Conservation (phyloP, 1,284 basidiomycete genomes). For the Vanrija humicola region DNA sequence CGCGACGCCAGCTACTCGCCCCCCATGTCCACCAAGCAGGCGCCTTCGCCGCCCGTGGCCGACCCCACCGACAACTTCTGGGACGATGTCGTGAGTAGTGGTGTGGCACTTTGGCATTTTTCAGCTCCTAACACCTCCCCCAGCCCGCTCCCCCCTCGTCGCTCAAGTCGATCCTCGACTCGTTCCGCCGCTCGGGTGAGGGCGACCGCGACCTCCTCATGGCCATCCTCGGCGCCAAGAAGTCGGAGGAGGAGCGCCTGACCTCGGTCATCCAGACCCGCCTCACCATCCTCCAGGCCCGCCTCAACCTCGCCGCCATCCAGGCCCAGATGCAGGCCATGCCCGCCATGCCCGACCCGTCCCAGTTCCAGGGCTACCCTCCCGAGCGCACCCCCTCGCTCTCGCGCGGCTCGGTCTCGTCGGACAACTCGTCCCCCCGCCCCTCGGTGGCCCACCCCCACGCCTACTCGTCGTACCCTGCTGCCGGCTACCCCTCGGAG, state of each 20-base stretch:
- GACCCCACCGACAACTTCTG: constrained; percentile 36
- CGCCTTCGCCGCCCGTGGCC: constrained; percentile 19
- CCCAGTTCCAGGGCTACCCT: background rate
- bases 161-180: constrained; percentile 74
- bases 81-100: constrained; percentile 42
- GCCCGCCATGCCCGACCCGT: background rate
- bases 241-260: constrained; percentile 67
- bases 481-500: background rate
- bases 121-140: background rate
- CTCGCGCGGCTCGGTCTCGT: constrained; percentile 1
- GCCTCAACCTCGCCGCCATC: constrained; percentile 23
- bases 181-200: constrained; percentile 75
- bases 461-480: too few relatives aligned
- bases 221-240: constrained; percentile 81
- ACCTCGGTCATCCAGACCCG: constrained; percentile 46
- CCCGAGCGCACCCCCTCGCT: constrained; percentile 13
- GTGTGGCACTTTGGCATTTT: background rate
- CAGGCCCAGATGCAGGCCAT: constrained; percentile 14
- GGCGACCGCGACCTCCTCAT: constrained; percentile 84
- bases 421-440: constrained; percentile 1
- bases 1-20: constrained; percentile 35
- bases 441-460: background rate
- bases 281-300: constrained; percentile 45
- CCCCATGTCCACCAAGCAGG: constrained; percentile 17
- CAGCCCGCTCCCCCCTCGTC: constrained; percentile 61